Evolutionary conservation across 2,329 filamentous ascomycete species (phyloP).

Genomic region (Dothideomycetes sp.): DNA sequence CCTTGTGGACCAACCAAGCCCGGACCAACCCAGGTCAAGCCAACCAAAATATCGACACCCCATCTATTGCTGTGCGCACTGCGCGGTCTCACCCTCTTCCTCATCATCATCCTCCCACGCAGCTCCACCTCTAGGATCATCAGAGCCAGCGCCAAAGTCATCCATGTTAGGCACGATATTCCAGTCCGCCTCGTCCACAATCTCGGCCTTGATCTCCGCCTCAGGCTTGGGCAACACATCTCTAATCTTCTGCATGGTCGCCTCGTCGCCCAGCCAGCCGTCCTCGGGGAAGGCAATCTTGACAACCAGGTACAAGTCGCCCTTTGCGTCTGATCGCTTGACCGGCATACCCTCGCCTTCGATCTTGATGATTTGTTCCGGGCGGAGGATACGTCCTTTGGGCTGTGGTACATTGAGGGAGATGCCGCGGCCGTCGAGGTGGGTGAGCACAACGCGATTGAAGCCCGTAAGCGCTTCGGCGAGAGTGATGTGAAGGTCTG

Average conservation of each 20-base stretch:
- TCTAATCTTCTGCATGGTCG: conserved; percentile 56
- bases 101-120: conserved; percentile 67
- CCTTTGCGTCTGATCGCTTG: conserved; percentile 73
- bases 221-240: conserved; percentile 57
- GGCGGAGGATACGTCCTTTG: conserved; percentile 65
- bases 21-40: not conserved
- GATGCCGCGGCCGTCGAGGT: conserved; percentile 88
- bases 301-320: conserved; percentile 78
- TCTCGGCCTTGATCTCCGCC: conserved; percentile 55
- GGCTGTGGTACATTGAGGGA: conserved; percentile 62
- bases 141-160: conserved; percentile 64
- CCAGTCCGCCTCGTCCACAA: conserved; percentile 79
- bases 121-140: conserved; percentile 53
- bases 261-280: conserved; percentile 64
- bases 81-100: conserved; percentile 49
- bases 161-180: conserved; percentile 77
- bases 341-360: conserved; percentile 87
- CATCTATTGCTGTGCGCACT: conserved; percentile 61
- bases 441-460: conserved; percentile 78
- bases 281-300: conserved; percentile 83
- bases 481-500: conserved; percentile 69
- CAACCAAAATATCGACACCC: not conserved
- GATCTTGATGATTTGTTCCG: conserved; percentile 77
- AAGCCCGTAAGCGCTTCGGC: conserved; percentile 81
- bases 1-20: no score